These are phyloP conservation scores for Coniochaeta sp. DNA, from an alignment of 2,329 filamentous ascomycete species.

Conservation along the genomic window DNA sequence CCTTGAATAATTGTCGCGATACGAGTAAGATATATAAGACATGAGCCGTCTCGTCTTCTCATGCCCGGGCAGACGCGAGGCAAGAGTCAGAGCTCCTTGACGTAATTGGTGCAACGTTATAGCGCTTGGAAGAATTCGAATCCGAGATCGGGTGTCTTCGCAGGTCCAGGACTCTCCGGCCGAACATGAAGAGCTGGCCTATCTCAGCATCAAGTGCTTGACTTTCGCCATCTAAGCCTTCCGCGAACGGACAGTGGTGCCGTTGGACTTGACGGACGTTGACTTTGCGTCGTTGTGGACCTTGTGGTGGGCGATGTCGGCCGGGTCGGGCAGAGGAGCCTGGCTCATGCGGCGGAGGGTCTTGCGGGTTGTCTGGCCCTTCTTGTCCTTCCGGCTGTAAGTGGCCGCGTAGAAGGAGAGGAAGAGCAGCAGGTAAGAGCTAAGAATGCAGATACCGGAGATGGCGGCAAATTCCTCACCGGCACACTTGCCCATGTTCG, in stretches of 20 bases:
- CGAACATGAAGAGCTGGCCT: neutral
- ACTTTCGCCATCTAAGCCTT: constrained; percentile 48
- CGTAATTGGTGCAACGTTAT: too few relatives aligned
- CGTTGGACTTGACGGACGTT: constrained; percentile 50
- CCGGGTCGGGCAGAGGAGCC: constrained; percentile 72
- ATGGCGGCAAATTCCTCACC: constrained; percentile 97
- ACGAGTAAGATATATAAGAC: neutral
- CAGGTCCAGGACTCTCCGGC: neutral
- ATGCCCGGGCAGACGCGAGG: neutral
- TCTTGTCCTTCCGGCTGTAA: constrained; percentile 74
- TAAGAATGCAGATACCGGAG: constrained; percentile 83
- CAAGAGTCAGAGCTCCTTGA: neutral
- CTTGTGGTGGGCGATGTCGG: constrained; percentile 58
- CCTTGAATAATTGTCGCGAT: neutral
- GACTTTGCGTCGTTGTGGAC: constrained; percentile 43
- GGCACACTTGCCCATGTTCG: constrained; percentile 78
- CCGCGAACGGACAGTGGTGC: constrained; percentile 53
- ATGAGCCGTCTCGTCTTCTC: neutral
- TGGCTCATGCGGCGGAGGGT: constrained; percentile 58
- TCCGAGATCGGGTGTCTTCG: neutral
- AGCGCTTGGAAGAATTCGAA: neutral
- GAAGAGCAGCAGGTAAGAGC: constrained; percentile 94
- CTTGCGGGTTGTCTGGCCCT: constrained; percentile 75
- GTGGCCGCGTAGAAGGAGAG: constrained; percentile 98
- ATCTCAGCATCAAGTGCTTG: neutral